These are phyloP conservation scores for Chrysosporium keratinophilum DNA, from an alignment of 2,329 filamentous ascomycete species.

Conservation along the genomic window DNA sequence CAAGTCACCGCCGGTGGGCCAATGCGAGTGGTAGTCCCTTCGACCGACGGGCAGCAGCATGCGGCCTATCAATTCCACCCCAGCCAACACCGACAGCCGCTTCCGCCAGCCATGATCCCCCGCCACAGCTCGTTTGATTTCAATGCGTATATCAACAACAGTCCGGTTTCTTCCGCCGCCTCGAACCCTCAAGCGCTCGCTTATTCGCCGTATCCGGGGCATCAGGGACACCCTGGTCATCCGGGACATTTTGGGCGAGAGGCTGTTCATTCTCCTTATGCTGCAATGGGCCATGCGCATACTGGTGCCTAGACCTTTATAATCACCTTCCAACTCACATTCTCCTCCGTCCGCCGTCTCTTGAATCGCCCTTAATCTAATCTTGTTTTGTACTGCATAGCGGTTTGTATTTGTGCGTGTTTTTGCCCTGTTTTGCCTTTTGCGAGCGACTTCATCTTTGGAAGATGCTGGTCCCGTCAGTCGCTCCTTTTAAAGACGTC, in stretches of 20 bases:
- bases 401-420: not conserved
- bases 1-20: not conserved
- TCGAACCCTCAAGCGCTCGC: conserved; percentile 22
- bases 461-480: conserved; percentile 18
- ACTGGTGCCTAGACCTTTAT: not conserved
- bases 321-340: not conserved
- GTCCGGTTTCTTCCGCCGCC: conserved; percentile 23
- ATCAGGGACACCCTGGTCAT: conserved; percentile 3
- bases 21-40: conserved; percentile 2
- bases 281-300: not conserved
- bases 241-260: conserved; percentile 3
- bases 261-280: conserved; percentile 16
- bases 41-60: conserved; percentile 1
- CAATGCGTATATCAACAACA: conserved; percentile 23
- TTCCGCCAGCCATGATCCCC: conserved; percentile 14
- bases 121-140: conserved; percentile 32
- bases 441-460: conserved; percentile 11
- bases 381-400: conserved; percentile 8
- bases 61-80: not conserved
- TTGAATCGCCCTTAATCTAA: not conserved
- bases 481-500: conserved; percentile 17
- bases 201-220: conserved; percentile 19
- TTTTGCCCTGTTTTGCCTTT: not conserved
- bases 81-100: conserved; percentile 28
- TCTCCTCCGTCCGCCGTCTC: not conserved